Conservation (phyloP, 768 basidiomycete genomes). For the Cantharellus cinnabarinus region DNA sequence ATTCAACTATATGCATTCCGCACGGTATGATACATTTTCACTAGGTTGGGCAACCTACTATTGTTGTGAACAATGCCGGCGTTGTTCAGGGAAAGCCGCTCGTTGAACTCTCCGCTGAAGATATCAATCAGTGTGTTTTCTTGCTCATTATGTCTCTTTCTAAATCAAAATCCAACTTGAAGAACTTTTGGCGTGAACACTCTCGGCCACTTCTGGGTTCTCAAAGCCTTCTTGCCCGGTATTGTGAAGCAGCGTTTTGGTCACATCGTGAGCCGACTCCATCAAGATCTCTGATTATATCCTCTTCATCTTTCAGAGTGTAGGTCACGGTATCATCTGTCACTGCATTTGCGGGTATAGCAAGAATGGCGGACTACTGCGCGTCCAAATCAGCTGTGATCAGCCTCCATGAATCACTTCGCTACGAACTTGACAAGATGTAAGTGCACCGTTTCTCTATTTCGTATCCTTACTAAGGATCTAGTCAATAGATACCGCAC, state of each 20-base stretch:
- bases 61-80: slow-evolving; percentile 89
- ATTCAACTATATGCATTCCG: background rate
- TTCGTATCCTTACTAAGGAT: slow-evolving; percentile 5
- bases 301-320: background rate
- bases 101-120: slow-evolving; percentile 54
- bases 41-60: slow-evolving; percentile 64
- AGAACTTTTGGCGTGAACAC: slow-evolving; percentile 86
- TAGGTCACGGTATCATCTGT: slow-evolving; percentile 4
- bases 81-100: slow-evolving; percentile 79
- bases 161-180: background rate
- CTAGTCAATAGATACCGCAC: slow-evolving; percentile 35
- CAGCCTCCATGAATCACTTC: slow-evolving; percentile 61
- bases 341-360: background rate
- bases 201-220: slow-evolving; percentile 73
- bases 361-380: slow-evolving; percentile 53
- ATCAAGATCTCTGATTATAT: background rate
- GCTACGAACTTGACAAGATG: slow-evolving; percentile 73
- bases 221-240: slow-evolving; percentile 81
- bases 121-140: slow-evolving; percentile 51
- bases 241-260: slow-evolving; percentile 63
- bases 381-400: slow-evolving; percentile 85
- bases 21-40: slow-evolving; percentile 14
- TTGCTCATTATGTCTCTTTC: background rate
- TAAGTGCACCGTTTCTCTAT: slow-evolving; percentile 15
- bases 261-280: slow-evolving; percentile 47